Evolutionary conservation across 768 basidiomycete genomes (phyloP).

Genomic region (Tubosaeta brunneosetosa): DNA sequence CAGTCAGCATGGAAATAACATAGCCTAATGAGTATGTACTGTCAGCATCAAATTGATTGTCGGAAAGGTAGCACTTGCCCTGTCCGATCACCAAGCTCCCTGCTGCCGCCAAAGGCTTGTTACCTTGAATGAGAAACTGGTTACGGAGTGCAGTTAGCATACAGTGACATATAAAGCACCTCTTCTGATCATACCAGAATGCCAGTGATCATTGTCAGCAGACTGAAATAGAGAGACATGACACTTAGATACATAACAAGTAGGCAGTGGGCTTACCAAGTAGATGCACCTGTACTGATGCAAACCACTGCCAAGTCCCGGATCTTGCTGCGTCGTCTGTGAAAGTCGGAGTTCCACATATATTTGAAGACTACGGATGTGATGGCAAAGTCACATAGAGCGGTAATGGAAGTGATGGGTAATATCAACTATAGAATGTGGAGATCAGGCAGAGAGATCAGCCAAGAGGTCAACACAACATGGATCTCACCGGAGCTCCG

Average conservation of each 20-base stretch:
- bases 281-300: constrained; percentile 9
- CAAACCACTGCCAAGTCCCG: constrained; percentile 10
- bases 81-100: too few relatives aligned
- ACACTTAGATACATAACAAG: neutral
- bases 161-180: neutral
- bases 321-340: neutral
- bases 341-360: constrained; percentile 16
- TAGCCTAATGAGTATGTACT: too few relatives aligned
- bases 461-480: neutral
- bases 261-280: neutral
- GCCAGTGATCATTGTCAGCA: neutral
- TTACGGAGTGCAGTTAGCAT: neutral
- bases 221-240: neutral
- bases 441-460: neutral
- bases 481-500: constrained; percentile 1
- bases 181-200: constrained; percentile 1
- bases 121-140: neutral
- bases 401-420: neutral
- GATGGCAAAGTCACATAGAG: constrained; percentile 2
- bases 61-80: too few relatives aligned
- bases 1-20: too few relatives aligned
- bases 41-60: too few relatives aligned
- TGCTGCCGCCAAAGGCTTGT: neutral
- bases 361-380: constrained; percentile 8
- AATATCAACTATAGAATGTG: constrained; percentile 4